Evolutionary conservation across 352 stramenopile species (phyloP), one percentile per base, ranked within the genome.

Genomic region (Phytophthora vignae): DNA sequence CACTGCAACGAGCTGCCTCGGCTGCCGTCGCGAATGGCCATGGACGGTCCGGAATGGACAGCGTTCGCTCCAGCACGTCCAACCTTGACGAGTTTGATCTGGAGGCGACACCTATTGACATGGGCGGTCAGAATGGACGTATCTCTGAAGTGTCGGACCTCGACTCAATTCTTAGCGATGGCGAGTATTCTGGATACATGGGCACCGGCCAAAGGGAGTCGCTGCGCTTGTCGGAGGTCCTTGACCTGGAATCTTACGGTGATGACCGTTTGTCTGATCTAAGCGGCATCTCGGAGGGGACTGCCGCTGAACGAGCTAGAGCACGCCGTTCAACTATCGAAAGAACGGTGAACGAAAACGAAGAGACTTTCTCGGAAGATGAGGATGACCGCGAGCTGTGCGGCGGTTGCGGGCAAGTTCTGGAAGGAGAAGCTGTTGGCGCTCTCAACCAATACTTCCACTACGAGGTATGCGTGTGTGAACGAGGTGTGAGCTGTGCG

Each of bases 371-470:
- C 27, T 85, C 74, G 33, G 85, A 92, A 54, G 86, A 92, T 25
- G 84, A 90, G 14, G 82, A 86, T n/a, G 88, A 95, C 50, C 82
- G 83, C 10, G 88, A 93, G 60, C 60, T 90, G 27, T 95, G 88
- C 50, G 88, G 84, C 59, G 88, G 85, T 25, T 95, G 88, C 58
- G 76, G 77, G 2, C 74, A 78, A 33, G 85, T 93, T 15, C 76
- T 95, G 22, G 85, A 95, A 59, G 88, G 88, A 27, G 88, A 95
- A 78, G 88, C 88, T 19, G 82, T 95, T 54, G 86, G 85, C n/a
- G 88, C 88, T 12, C 44, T 95, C 42, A 90, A 90, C 76, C 81
- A 91, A 42, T 95, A 92, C 68, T 95, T 93, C 73, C 88, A 95
- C 64, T 88, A 90, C 59, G 83, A 95, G 81, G 84, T 88, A 64